Evolutionary conservation across 1,139 yeast species (phyloP), one percentile per base, ranked within the genome.

Genomic region (Blastobotrys elegans): DNA sequence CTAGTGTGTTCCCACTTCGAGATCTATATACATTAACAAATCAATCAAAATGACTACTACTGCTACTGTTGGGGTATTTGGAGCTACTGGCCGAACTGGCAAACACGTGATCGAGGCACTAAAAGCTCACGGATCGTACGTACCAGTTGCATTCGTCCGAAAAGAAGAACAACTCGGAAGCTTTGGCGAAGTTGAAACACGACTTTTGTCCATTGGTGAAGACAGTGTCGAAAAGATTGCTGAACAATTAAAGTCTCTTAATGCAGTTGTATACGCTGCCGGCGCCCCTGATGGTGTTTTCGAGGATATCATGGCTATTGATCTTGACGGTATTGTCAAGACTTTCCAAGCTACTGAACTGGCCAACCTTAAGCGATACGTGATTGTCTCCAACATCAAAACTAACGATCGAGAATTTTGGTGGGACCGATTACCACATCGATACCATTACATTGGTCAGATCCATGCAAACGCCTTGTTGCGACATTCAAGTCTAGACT

Each of bases 381-480:
- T 24, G 5, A 5, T 24, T 24, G 27, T 24, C 8, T 24, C 27
- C 8, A 6, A 5, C 8, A 24, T 24, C 10, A 73, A 73, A 52
- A 78, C 84, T 1, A 75, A 74, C 13, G 69, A 72, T 46, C 67
- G 82, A 34, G 73, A 68, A 1, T 63, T 63, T 45, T 72, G 51
- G 53, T 64, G 67, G 54, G 59, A 64, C 22, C 56, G 68, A 2
- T n/a, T n/a, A n/a, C 53, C 70, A 11, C 53, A 71, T 29, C 56
- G 66, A 43, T 57, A 72, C 20, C 77, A 77, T 62, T 76, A 66
- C 52, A 70, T 75, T 46, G 78, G 82, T 27, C 79, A 79, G 62
- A 75, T 73, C 57, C 75, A 74, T 51, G 82, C 84, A 1, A 84
- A 79, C 58, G 62, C 74, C 38, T 68, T 72, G 44, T 69, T 79